Evolutionary conservation across 1,139 yeast genomes (phyloP).

Genomic region (Diutina neorugosa): DNA sequence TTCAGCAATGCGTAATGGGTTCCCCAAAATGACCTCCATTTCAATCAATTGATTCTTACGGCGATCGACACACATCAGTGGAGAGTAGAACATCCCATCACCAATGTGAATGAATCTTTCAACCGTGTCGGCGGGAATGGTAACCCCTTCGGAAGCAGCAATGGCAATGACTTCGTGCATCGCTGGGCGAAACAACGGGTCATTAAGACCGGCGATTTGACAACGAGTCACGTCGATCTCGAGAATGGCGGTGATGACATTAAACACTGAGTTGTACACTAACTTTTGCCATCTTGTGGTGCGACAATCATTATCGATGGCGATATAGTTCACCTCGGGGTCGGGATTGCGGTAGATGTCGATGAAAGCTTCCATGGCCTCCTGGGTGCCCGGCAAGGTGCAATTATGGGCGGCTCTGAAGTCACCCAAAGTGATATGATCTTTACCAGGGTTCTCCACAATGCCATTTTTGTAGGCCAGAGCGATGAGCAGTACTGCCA

Average conservation of each 20-base stretch:
- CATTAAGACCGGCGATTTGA: slow-evolving; percentile 41
- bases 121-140: slow-evolving; percentile 30
- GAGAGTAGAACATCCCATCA: slow-evolving; percentile 53
- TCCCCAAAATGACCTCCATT: slow-evolving; percentile 60
- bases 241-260: slow-evolving; percentile 45
- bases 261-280: slow-evolving; percentile 56
- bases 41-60: slow-evolving; percentile 63
- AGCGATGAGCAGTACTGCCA: slow-evolving; percentile 62
- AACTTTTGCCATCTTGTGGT: slow-evolving; percentile 62
- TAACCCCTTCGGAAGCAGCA: slow-evolving; percentile 54
- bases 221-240: slow-evolving; percentile 45
- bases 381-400: slow-evolving; percentile 6
- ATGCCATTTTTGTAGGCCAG: slow-evolving; percentile 45
- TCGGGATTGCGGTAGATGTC: slow-evolving; percentile 34
- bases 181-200: slow-evolving; percentile 41
- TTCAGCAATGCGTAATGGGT: slow-evolving; percentile 50
- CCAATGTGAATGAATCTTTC: slow-evolving; percentile 44
- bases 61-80: slow-evolving; percentile 65
- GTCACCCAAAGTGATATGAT: slow-evolving; percentile 43
- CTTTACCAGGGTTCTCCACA: slow-evolving; percentile 41
- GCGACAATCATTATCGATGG: slow-evolving; percentile 36
- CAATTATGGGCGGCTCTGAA: slow-evolving; percentile 13
- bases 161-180: slow-evolving; percentile 51
- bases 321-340: slow-evolving; percentile 26
- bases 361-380: slow-evolving; percentile 27